Percentiles rank a stretch among this genome's conserved stretches.
Evolutionary conservation across 768 basidiomycete species (phyloP).

Genomic region (Hebeloma cylindrosporum): DNA sequence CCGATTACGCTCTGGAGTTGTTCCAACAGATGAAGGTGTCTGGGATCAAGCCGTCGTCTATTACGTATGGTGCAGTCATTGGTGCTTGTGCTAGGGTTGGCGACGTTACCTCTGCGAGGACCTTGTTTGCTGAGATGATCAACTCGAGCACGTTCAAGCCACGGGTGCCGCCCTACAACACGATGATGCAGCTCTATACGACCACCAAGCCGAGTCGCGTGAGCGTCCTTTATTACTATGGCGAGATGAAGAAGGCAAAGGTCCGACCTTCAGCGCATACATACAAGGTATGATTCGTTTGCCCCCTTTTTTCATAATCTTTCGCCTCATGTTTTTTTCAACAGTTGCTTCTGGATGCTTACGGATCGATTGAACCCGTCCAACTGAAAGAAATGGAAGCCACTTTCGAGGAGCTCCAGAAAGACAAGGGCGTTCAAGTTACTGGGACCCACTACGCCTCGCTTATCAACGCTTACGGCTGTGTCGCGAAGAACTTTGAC

Average conservation of each 20-base stretch:
- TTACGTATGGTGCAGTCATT: conserved; percentile 95
- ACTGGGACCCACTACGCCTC: conserved; percentile 66
- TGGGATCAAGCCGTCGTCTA: conserved; percentile 67
- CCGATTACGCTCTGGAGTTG: conserved; percentile 82
- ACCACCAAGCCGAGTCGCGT: conserved; percentile 86
- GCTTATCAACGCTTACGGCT: conserved; percentile 87
- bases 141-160: conserved; percentile 73
- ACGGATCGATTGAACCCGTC: conserved; percentile 83
- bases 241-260: conserved; percentile 55
- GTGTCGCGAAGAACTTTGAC: conserved; percentile 72
- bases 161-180: conserved; percentile 94
- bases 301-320: not conserved
- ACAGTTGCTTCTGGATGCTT: conserved; percentile 85
- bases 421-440: conserved; percentile 42
- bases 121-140: conserved; percentile 85
- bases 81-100: conserved; percentile 93
- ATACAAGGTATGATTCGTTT: conserved; percentile 68
- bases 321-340: conserved; percentile 8
- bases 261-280: conserved; percentile 87
- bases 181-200: conserved; percentile 97
- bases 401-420: conserved; percentile 60
- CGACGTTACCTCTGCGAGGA: conserved; percentile 77
- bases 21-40: conserved; percentile 84
- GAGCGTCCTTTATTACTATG: conserved; percentile 73
- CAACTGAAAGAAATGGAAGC: conserved; percentile 70